These are phyloP conservation scores for Fusarium sp. DNA, from an alignment of 2,329 filamentous ascomycete genomes.

Conservation along the genomic window DNA sequence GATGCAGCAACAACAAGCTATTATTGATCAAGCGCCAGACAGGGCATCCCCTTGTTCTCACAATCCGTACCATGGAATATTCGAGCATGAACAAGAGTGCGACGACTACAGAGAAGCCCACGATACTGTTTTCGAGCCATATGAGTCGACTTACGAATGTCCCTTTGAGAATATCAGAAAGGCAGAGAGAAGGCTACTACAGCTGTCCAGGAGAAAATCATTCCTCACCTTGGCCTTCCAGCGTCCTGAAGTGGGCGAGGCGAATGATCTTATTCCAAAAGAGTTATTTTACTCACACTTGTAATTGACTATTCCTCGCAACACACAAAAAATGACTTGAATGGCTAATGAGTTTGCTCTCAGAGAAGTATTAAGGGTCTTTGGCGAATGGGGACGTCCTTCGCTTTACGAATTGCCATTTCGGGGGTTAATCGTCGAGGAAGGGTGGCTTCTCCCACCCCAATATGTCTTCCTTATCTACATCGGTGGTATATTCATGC, in stretches of 20 bases:
- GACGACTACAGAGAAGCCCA: neutral
- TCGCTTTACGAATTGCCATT: neutral
- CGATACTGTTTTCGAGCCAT: neutral
- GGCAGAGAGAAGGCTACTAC: neutral
- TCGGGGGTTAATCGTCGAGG: neutral
- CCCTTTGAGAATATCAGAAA: neutral
- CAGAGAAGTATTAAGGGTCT: neutral
- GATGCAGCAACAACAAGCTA: neutral
- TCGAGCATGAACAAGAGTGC: neutral
- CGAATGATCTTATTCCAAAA: neutral
- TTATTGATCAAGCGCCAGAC: neutral
- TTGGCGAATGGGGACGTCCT: neutral
- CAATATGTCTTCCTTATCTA: too few relatives aligned
- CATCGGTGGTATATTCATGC: neutral
- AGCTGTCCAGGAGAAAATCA: neutral
- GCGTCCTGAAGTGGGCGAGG: neutral
- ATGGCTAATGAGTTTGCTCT: neutral
- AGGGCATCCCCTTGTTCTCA: neutral
- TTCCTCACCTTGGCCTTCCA: neutral
- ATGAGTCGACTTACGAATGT: neutral
- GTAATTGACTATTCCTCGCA: rapidly evolving
- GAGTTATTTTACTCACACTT: neutral
- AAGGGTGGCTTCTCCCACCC: neutral
- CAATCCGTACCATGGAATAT: too few relatives aligned
- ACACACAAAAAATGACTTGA: neutral